Evolutionary conservation across 306 rosid genomes (phyloP), one percentile per base, ranked within the genome.

Genomic region (Astragalus membranaceus): DNA sequence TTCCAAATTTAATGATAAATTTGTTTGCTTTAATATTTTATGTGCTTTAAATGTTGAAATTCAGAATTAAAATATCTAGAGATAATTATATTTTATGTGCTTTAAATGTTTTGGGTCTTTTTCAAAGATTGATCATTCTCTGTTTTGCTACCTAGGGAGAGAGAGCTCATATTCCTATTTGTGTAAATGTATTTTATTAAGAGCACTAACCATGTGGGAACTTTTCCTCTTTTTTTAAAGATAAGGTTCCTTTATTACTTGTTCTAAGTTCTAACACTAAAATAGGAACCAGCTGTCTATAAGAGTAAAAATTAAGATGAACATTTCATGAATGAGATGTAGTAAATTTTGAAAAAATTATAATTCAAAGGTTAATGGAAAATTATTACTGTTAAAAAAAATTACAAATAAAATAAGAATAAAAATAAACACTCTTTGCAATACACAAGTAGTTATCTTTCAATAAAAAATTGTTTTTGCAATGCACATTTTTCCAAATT

Each of bases 91-190:
- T 20, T 20, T n/a, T n/a, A n/a, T n/a, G n/a, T n/a, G n/a, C n/a
- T n/a, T n/a, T n/a, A n/a, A n/a, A n/a, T 63, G 65, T n/a, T n/a
- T n/a, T 81, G 84, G 90, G 75, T 78, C 81, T 70, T 57, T 49
- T 49, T 63, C 70, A 49, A 47, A 20, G 66, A 65, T 74, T 49
- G 49, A 69, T 43, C 61, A 39, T n/a, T n/a, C 70, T 10, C 3
- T 74, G 33, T 54, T 54, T 54, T 54, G 8, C 37, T 54, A 23
- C 44, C 13, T 42, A 44, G n/a, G n/a, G 7, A 10, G 60, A 30
- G 48, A 59, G 64, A 58, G 42, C 5, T 44, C 53, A 35, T n/a
- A 8, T 23, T 42, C 35, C 13, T 55, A 30, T 48, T 9, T 63
- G 35, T 41, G 43, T 76, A 7, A 23, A 65, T 60, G 65, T 35